Evolutionary conservation across 176 grass and related monocot genomes (phyloP).

Genomic region (Puya raimondii): DNA sequence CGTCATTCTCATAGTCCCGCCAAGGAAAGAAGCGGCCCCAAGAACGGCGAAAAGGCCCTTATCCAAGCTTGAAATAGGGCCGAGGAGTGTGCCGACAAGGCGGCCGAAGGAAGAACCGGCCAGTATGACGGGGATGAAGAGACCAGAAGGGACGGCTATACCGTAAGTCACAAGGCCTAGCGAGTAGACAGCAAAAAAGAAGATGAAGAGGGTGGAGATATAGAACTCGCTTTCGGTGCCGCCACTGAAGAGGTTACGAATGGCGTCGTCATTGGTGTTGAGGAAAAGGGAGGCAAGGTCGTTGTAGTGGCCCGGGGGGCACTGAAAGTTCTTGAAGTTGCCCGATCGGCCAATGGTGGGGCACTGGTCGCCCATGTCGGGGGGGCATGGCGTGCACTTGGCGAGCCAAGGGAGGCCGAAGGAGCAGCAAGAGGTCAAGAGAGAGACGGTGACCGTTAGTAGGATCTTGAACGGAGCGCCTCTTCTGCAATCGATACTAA

Average conservation of each 20-base stretch:
- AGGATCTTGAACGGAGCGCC: conserved; percentile 56
- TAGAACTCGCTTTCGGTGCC: conserved; percentile 38
- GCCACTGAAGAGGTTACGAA: conserved; percentile 60
- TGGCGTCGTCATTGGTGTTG: conserved; percentile 67
- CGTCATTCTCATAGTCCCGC: conserved; percentile 70
- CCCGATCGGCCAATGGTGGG: conserved; percentile 51
- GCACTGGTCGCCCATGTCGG: conserved; percentile 22
- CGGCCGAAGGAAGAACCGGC: conserved; percentile 37
- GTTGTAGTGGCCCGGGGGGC: conserved; percentile 49
- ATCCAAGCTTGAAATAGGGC: conserved; percentile 27
- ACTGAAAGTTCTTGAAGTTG: conserved; percentile 64
- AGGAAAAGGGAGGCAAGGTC: conserved; percentile 60
- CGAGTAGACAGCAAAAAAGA: conserved; percentile 35
- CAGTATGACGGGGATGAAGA: conserved; percentile 61
- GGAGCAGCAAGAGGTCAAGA: conserved; percentile 57
- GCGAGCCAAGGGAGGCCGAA: conserved; percentile 42
- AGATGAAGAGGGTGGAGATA: conserved; percentile 29
- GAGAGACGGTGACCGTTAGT: conserved; percentile 37
- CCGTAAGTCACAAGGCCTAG: conserved; percentile 54
- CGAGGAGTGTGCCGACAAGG: conserved; percentile 29
- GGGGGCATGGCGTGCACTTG: conserved; percentile 37
- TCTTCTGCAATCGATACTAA: conserved; percentile 27
- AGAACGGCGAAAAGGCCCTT: conserved; percentile 43
- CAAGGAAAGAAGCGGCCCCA: conserved; percentile 44
- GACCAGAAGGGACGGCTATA: conserved; percentile 49